These are phyloP conservation scores for Candida maris DNA, from an alignment of 805 yeast species.

Conservation along the genomic window DNA sequence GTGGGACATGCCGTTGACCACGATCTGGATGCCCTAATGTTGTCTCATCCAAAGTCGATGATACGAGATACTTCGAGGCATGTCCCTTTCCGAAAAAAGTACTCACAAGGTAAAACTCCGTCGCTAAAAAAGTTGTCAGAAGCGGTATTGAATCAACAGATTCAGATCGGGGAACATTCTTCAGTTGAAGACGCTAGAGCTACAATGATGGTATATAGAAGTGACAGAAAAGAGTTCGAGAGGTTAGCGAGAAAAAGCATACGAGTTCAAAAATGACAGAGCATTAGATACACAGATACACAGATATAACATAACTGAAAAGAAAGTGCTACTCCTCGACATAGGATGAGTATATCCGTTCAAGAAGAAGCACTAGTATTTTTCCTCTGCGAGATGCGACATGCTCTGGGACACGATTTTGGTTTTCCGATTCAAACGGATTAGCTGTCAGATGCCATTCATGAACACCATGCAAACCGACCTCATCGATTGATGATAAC, in stretches of 20 bases:
- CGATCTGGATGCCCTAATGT: constrained; percentile 64
- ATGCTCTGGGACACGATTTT: constrained; percentile 2
- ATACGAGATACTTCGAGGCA: constrained; percentile 75
- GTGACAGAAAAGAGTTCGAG: constrained; percentile 62
- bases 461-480: constrained; percentile 21
- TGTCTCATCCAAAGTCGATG: constrained; percentile 61
- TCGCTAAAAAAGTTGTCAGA: constrained; percentile 61
- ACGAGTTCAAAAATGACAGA: too few relatives aligned
- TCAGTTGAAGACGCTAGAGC: constrained; percentile 90
- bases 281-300: too few relatives aligned
- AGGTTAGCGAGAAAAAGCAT: constrained; percentile 15
- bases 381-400: constrained; percentile 6
- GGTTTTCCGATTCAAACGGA: constrained; percentile 9
- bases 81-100: constrained; percentile 50
- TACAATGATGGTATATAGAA: constrained; percentile 74
- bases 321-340: constrained; percentile 18
- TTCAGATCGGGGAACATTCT: constrained; percentile 75
- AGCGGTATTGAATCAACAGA: constrained; percentile 53
- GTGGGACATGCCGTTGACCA: constrained; percentile 86
- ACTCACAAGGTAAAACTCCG: constrained; percentile 69
- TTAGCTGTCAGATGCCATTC: constrained; percentile 15
- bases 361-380: constrained; percentile 13
- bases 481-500: constrained; percentile 18
- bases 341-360: constrained; percentile 17
- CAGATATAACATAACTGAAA: neutral